These are phyloP conservation scores for Tinospora cordifolia DNA, from an alignment of 164 flowering plant species.

Conservation along the genomic window DNA sequence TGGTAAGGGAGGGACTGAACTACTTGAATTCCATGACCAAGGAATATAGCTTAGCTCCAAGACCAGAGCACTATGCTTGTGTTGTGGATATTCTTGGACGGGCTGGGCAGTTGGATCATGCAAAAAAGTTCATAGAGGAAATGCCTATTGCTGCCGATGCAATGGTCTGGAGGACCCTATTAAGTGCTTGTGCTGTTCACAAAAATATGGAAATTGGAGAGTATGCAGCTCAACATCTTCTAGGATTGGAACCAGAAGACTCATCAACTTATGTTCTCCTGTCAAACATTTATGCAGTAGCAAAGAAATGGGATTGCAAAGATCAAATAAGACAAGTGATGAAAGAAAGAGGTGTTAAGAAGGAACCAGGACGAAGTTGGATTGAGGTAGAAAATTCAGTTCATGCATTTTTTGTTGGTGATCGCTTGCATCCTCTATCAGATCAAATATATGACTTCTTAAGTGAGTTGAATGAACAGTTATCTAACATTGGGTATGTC, in stretches of 20 bases:
- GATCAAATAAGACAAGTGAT: slow-evolving; percentile 25
- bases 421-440: slow-evolving; percentile 24
- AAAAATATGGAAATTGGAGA: slow-evolving; percentile 29
- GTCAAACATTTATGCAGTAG: slow-evolving; percentile 29
- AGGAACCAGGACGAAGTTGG: slow-evolving; percentile 35
- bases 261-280: slow-evolving; percentile 32
- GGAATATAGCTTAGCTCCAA: slow-evolving; percentile 19
- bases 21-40: slow-evolving; percentile 28
- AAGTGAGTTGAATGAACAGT: slow-evolving; percentile 21
- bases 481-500: slow-evolving; percentile 24
- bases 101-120: slow-evolving; percentile 23
- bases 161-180: slow-evolving; percentile 35
- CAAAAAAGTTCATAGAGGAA: slow-evolving; percentile 23
- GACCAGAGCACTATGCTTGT: slow-evolving; percentile 28
- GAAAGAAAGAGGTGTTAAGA: slow-evolving; percentile 32
- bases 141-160: slow-evolving; percentile 30
- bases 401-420: slow-evolving; percentile 35
- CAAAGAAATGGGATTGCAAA: slow-evolving; percentile 25
- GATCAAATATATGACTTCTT: slow-evolving; percentile 23
- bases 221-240: slow-evolving; percentile 25
- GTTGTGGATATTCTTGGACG: slow-evolving; percentile 34
- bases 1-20: slow-evolving; percentile 25
- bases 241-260: slow-evolving; percentile 27
- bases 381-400: slow-evolving; percentile 25
- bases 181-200: slow-evolving; percentile 28